phyloP scores from a whole-genome alignment of 2,329 filamentous ascomycete genomes.

The Leptodontidium sp. region DNA sequence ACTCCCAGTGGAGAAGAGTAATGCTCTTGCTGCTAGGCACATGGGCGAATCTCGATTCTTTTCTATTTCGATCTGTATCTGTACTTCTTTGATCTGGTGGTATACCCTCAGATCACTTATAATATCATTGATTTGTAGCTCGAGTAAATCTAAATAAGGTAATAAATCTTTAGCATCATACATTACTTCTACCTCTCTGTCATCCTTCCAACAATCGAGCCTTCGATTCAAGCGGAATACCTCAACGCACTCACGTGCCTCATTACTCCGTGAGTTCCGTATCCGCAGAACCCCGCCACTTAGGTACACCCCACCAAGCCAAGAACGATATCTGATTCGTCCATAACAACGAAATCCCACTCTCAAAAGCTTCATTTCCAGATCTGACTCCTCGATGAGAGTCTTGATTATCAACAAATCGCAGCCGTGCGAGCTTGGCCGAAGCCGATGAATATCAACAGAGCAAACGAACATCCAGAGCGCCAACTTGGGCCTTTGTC shows the following conservation, averaged over 20 bases:
- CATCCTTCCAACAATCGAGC: background rate
- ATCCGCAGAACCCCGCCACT: constrained; percentile 15
- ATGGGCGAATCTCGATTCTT: no score
- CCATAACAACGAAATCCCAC: constrained; percentile 24
- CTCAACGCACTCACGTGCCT: background rate
- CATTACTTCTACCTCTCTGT: background rate
- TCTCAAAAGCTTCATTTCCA: constrained; percentile 21
- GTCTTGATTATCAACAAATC: constrained; percentile 2
- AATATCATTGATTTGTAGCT: background rate
- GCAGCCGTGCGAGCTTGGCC: constrained; percentile 21
- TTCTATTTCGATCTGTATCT: background rate
- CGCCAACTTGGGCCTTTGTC: constrained; percentile 16
- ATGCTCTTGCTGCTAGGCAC: no score
- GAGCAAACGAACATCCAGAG: constrained; percentile 2
- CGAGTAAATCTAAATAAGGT: no score
- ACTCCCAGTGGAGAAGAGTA: no score
- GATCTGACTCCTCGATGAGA: constrained; percentile 20
- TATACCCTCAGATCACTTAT: background rate
- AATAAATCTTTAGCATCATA: background rate
- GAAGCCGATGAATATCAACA: constrained; percentile 30
- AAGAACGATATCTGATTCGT: constrained; percentile 24
- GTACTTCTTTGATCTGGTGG: background rate
- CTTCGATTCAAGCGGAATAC: background rate
- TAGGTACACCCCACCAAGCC: constrained; percentile 21
- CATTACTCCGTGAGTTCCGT: background rate